These are phyloP conservation scores for Mytilinidion resinicola DNA, from an alignment of 495 filamentous ascomycete genomes.

Conservation along the genomic window DNA sequence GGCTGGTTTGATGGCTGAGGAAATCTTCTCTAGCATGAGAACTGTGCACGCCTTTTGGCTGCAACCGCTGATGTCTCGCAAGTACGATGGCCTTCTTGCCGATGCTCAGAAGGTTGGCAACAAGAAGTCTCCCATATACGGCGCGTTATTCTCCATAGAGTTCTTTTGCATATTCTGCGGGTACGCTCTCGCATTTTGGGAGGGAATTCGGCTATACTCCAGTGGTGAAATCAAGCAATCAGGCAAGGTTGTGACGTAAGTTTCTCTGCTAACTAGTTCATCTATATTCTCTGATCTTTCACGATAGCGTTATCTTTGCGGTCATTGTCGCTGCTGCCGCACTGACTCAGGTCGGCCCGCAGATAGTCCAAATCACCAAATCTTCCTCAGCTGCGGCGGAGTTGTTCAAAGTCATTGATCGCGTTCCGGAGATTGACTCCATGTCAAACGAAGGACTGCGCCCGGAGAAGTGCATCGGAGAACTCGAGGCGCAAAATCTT, in stretches of 20 bases:
- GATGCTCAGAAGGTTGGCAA: conserved; percentile 23
- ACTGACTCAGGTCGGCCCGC: conserved; percentile 22
- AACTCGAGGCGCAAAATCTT: conserved; percentile 24
- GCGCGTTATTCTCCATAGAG: conserved; percentile 26
- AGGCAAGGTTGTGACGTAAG: conserved; percentile 29
- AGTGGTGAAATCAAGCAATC: conserved; percentile 26
- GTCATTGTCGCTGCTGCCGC: conserved; percentile 29
- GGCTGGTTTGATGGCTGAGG: conserved; percentile 6
- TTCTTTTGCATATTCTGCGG: conserved; percentile 30
- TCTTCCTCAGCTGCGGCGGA: conserved; percentile 26
- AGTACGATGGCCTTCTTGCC: conserved; percentile 8
- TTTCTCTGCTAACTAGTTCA: not conserved
- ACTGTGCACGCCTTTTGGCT: conserved; percentile 9
- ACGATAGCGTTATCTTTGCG: conserved; percentile 26
- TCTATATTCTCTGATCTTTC: conserved; percentile 41
- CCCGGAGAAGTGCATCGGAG: conserved; percentile 15
- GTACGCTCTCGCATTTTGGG: conserved; percentile 30
- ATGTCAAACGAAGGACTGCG: not conserved
- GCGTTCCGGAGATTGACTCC: not conserved
- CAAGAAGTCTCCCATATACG: conserved; percentile 29
- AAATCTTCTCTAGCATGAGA: conserved; percentile 6
- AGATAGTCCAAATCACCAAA: conserved; percentile 24
- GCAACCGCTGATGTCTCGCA: conserved; percentile 1
- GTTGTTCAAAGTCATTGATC: conserved; percentile 26
- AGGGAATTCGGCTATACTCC: conserved; percentile 29